Percentiles rank a stretch among this genome's conserved stretches.
phyloP scores from a whole-genome alignment of 441 rosid genomes.

The Euphorbia schlechtendalii region DNA sequence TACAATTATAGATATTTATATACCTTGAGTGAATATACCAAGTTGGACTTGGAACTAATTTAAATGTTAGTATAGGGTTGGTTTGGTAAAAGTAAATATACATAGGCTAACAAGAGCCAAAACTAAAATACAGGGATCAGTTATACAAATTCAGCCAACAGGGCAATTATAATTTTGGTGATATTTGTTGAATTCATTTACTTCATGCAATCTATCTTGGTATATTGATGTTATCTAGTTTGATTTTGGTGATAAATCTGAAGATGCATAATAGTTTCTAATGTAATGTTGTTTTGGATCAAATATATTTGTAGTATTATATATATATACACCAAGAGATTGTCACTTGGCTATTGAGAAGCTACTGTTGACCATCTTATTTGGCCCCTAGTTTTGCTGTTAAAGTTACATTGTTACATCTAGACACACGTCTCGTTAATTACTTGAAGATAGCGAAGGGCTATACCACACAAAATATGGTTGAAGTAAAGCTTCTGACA shows the following conservation, averaged over 20 bases:
- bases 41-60: neutral
- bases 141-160: neutral
- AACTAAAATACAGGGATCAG: neutral
- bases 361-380: neutral
- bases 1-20: neutral
- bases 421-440: neutral
- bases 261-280: too few relatives aligned
- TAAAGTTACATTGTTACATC: neutral
- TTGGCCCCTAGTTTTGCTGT: neutral
- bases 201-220: neutral
- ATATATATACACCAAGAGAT: neutral
- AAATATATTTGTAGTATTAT: too few relatives aligned
- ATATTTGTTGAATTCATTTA: neutral
- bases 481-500: neutral
- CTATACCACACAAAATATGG: neutral
- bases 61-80: neutral
- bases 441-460: neutral
- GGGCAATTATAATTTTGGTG: too few relatives aligned
- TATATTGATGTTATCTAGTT: neutral
- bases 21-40: neutral
- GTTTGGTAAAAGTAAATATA: neutral
- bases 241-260: neutral
- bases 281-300: too few relatives aligned
- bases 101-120: too few relatives aligned
- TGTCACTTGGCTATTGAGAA: constrained; percentile 8